phyloP scores from a whole-genome alignment of 768 basidiomycete species.

The Heimioporus sp. region DNA sequence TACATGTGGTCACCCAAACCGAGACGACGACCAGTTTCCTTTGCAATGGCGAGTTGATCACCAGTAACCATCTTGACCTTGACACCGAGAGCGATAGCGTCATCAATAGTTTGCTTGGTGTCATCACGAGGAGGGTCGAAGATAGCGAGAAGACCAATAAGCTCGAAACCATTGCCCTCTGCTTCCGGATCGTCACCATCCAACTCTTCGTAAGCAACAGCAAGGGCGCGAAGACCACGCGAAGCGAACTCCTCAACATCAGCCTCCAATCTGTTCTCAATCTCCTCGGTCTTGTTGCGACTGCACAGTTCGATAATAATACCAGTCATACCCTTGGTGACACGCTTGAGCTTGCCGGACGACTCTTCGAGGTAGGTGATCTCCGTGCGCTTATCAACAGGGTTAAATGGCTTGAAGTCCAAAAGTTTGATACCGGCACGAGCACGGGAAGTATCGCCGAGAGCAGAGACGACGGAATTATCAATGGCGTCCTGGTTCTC shows the following conservation, averaged over 20 bases:
- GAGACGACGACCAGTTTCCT: slow-evolving; percentile 98
- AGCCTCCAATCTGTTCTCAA: slow-evolving; percentile 87
- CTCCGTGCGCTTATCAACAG: slow-evolving; percentile 98
- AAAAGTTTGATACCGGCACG: slow-evolving; percentile 93
- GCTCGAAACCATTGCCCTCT: slow-evolving; percentile 95
- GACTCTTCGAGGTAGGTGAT: slow-evolving; percentile 96
- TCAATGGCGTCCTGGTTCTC: slow-evolving; percentile 99
- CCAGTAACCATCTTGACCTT: slow-evolving; percentile 99
- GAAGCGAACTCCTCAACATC: slow-evolving; percentile 96
- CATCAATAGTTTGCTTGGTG: slow-evolving; percentile 98
- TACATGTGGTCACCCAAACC: slow-evolving; percentile 99
- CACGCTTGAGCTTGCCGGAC: slow-evolving; percentile 95
- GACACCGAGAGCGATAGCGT: slow-evolving; percentile 93
- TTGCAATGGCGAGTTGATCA: slow-evolving; percentile 99
- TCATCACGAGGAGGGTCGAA: slow-evolving; percentile 98
- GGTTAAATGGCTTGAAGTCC: slow-evolving; percentile 99
- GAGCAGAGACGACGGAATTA: slow-evolving; percentile 75
- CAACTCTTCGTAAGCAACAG: slow-evolving; percentile 93
- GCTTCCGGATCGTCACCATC: slow-evolving; percentile 78
- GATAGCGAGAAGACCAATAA: slow-evolving; percentile 95
- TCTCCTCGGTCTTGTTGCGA: slow-evolving; percentile 92
- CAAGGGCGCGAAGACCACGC: slow-evolving; percentile 95
- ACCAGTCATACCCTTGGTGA: slow-evolving; percentile 99
- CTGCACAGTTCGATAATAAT: slow-evolving; percentile 97
- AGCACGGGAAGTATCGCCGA: slow-evolving; percentile 70